A percentile compares a stretch with the other conserved stretches of the same genome.
phyloP scores from a whole-genome alignment of 768 basidiomycete species.

The Suillus alpinus region DNA sequence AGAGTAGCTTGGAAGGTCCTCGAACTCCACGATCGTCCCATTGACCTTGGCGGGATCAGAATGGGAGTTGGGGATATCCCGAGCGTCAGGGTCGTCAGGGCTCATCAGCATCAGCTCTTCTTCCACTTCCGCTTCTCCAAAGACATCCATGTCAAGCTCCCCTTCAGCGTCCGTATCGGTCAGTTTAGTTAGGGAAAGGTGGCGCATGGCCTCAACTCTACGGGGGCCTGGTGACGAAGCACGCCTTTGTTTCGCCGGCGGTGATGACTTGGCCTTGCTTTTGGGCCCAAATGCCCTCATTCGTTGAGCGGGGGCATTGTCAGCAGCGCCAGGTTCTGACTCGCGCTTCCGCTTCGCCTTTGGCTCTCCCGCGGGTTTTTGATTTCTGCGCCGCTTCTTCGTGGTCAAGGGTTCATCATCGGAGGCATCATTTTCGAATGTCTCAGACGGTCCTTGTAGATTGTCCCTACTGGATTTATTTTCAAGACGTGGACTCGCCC shows the following conservation, averaged over 20 bases:
- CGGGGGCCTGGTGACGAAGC: constrained; percentile 27
- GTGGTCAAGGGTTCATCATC: constrained; percentile 15
- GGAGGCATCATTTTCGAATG: constrained; percentile 7
- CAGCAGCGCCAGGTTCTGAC: background rate
- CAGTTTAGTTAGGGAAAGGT: constrained; percentile 20
- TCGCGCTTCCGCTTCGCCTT: constrained; percentile 10
- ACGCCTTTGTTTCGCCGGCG: constrained; percentile 21
- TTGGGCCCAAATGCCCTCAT: constrained; percentile 5
- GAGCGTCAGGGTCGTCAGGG: constrained; percentile 19
- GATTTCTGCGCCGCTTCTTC: constrained; percentile 26
- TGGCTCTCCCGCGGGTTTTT: background rate
- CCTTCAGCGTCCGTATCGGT: constrained; percentile 34
- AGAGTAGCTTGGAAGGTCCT: constrained; percentile 19
- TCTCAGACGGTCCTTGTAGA: constrained; percentile 4
- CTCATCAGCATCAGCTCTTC: constrained; percentile 28
- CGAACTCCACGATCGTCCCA: constrained; percentile 17
- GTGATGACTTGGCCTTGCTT: constrained; percentile 3
- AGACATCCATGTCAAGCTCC: constrained; percentile 32
- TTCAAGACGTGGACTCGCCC: constrained; percentile 13
- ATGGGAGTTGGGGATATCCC: background rate
- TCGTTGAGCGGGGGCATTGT: background rate
- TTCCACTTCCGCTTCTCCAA: constrained; percentile 34
- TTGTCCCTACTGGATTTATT: constrained; percentile 16
- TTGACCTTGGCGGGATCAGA: background rate
- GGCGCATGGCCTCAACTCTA: constrained; percentile 15